phyloP scores from a whole-genome alignment of 208 protist species.

The Trypanosoma avium region DNA sequence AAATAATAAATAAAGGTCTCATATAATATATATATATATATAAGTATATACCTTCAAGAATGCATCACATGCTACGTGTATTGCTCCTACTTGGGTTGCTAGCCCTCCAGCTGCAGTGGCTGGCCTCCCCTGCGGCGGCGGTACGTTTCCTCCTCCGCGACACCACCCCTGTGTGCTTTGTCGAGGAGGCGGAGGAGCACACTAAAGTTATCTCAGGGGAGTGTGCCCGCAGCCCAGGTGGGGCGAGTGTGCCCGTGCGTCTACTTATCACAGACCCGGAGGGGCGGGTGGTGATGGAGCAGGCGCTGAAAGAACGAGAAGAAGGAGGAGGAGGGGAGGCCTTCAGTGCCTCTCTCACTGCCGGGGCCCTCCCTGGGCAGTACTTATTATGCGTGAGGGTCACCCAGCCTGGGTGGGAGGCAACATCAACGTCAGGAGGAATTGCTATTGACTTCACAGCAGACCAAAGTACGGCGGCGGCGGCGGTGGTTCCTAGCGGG shows the following conservation, averaged over 20 bases:
- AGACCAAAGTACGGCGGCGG: slow-evolving; percentile 18
- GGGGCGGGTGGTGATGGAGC: too few species aligned
- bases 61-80: background rate
- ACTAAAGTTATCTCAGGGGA: slow-evolving; percentile 40
- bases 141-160: slow-evolving; percentile 47
- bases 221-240: slow-evolving; percentile 35
- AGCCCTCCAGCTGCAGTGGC: background rate
- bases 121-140: slow-evolving; percentile 14
- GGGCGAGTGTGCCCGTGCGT: background rate
- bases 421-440: background rate
- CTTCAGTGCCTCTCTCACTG: slow-evolving; percentile 11
- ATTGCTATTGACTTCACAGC: slow-evolving; percentile 28
- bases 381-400: slow-evolving; percentile 35
- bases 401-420: background rate
- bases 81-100: background rate
- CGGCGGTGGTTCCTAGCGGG: background rate
- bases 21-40: too few species aligned
- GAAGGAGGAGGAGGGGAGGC: slow-evolving; percentile 27
- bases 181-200: slow-evolving; percentile 40
- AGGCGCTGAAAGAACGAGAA: too few species aligned
- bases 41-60: too few species aligned
- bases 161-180: slow-evolving; percentile 53
- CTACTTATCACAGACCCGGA: slow-evolving; percentile 8
- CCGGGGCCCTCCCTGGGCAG: background rate
- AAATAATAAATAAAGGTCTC: too few species aligned